Percentiles rank a stretch among this genome's conserved stretches.
These are phyloP conservation scores for Aspergillus caelatus DNA, from an alignment of 2,329 filamentous ascomycete genomes.

Conservation along the genomic window DNA sequence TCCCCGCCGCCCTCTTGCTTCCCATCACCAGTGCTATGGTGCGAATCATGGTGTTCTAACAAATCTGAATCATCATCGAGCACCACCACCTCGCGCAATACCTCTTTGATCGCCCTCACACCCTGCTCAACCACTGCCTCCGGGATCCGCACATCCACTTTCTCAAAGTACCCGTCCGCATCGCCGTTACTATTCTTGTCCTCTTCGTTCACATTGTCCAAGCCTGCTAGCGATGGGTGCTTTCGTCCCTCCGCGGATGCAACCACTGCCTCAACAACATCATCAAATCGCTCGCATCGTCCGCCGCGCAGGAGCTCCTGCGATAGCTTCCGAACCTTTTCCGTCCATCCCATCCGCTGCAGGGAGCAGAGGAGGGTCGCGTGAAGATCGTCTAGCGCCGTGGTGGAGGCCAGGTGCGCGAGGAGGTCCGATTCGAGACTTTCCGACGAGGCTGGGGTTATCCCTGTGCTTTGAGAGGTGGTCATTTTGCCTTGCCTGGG, in stretches of 20 bases:
- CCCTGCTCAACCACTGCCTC: conserved; percentile 53
- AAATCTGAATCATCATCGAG: conserved; percentile 43
- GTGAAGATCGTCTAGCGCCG: conserved; percentile 60
- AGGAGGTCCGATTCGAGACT: conserved; percentile 43
- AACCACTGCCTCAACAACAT: conserved; percentile 58
- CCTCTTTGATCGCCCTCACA: conserved; percentile 54
- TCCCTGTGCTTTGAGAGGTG: conserved; percentile 13
- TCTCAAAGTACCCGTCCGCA: conserved; percentile 35
- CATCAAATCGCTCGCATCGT: conserved; percentile 59
- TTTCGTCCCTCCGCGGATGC: conserved; percentile 44
- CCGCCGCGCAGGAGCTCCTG: conserved; percentile 60
- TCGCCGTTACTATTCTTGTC: conserved; percentile 13
- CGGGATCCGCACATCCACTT: conserved; percentile 53
- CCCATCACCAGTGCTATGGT: conserved; percentile 10
- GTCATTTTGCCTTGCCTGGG: not conserved
- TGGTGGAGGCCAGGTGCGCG: conserved; percentile 50
- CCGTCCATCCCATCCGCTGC: conserved; percentile 61
- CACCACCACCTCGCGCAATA: conserved; percentile 55
- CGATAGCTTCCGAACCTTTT: conserved; percentile 57
- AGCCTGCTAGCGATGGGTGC: conserved; percentile 30
- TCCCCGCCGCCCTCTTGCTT: conserved; percentile 13
- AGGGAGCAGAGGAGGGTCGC: conserved; percentile 56
- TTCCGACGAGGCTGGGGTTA: conserved; percentile 27
- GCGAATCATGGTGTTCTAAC: not conserved
- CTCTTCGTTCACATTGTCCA: conserved; percentile 27